Evolutionary conservation across 768 basidiomycete genomes (phyloP), one percentile per base, ranked within the genome.

Genomic region (Naganishia onofrii): DNA sequence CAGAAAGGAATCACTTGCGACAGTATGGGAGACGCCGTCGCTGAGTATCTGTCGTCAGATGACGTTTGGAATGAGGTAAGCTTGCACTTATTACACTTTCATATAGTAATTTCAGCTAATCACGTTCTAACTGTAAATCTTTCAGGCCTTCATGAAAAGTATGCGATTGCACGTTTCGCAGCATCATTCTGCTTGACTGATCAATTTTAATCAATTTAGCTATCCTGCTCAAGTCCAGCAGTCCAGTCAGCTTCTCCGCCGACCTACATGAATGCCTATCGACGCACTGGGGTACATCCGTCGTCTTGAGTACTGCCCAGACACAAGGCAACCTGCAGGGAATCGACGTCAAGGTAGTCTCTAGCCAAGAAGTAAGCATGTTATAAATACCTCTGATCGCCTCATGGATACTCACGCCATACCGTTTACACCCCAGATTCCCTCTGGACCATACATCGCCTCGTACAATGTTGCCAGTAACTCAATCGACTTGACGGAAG

Each of bases 61-160:
- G 76, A 76, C 64, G 76, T 76, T 10, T 76, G 74, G 72, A 74
- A 75, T 23, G 57, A 76, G 72, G 75, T 76, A n/a, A 57, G 71
- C 32, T 19, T 52, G 6, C 8, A 29, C 3, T 6, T 13, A 3
- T 15, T 26, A 9, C n/a, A 3, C 29, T 32, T n/a, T 42, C 42
- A 2, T 15, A 42, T 42, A 15, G 8, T 42, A 42, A 7, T 15
- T 42, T 8, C 7, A 42, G 7, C 42, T 42, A 15, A 42, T 42
- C 9, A 10, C 42, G 9, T 8, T 42, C 13, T 15, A 2, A 2
- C 13, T 42, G 42, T 42, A 15, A 42, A 42, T 42, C 34, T 36
- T 36, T 15, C 42, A 46, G 54, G 46, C 46, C 55, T 44, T 54
- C 29, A 44, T 68, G 53, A 34, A 68, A 34, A 51, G 46, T 44